Conservation (phyloP, 208 protist species). For the Crithidia fasciculata region DNA sequence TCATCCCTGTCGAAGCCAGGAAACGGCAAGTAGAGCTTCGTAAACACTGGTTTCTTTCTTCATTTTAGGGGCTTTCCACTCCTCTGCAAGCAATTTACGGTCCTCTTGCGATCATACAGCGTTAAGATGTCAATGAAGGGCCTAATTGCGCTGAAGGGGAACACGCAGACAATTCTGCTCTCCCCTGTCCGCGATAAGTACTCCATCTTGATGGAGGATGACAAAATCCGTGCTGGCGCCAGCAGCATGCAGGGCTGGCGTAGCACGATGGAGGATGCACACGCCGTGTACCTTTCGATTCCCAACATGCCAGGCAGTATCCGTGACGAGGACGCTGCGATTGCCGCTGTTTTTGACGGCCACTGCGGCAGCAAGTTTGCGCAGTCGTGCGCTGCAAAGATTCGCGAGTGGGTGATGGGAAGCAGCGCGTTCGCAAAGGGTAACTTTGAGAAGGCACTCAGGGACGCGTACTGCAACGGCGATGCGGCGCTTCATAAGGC, state of each 20-base stretch:
- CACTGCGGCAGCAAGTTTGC: constrained; percentile 87
- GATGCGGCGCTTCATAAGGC: constrained; percentile 74
- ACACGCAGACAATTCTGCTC: constrained; percentile 80
- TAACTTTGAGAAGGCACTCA: constrained; percentile 74
- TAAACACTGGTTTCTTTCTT: constrained; percentile 20
- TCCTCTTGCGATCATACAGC: too few species aligned
- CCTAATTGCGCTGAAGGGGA: constrained; percentile 54
- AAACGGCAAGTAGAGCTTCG: constrained; percentile 8
- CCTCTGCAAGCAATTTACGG: neutral
- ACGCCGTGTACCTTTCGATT: constrained; percentile 83
- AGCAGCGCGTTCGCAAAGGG: constrained; percentile 57
- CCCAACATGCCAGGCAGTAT: constrained; percentile 72
- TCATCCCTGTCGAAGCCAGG: constrained; percentile 14
- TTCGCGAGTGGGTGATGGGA: constrained; percentile 78
- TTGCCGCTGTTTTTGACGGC: constrained; percentile 89
- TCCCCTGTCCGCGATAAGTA: constrained; percentile 89
- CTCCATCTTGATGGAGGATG: constrained; percentile 92
- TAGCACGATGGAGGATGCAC: constrained; percentile 92
- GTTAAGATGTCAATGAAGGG: constrained; percentile 54
- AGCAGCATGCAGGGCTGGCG: constrained; percentile 93
- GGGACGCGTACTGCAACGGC: constrained; percentile 68
- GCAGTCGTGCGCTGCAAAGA: constrained; percentile 75
- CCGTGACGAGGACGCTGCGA: constrained; percentile 74
- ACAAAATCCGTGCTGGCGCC: constrained; percentile 87
- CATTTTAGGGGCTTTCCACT: neutral